Conservation (phyloP, 2,329 filamentous ascomycete species). For the Rhynchosporium graminicola region DNA sequence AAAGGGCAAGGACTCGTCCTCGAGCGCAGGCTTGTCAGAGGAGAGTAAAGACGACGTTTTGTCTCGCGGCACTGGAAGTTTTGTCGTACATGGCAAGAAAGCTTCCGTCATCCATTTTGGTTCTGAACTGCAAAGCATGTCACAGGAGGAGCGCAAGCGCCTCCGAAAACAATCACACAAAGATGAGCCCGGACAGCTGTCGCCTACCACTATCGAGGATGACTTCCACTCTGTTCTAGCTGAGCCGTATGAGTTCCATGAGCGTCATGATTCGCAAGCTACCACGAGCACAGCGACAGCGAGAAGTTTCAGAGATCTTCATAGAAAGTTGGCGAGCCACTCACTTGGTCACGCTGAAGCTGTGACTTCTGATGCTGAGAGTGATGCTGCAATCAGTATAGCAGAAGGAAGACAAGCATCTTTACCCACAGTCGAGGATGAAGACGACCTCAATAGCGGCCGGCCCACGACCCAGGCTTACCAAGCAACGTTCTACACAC, state of each 20-base stretch:
- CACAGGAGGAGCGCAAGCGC: slow-evolving; percentile 70
- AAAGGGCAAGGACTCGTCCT: slow-evolving; percentile 73
- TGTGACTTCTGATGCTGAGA: slow-evolving; percentile 48
- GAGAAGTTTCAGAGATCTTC: slow-evolving; percentile 63
- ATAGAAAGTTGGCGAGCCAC: slow-evolving; percentile 59
- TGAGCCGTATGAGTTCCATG: slow-evolving; percentile 44
- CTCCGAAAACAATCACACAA: slow-evolving; percentile 56
- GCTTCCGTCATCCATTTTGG: slow-evolving; percentile 97
- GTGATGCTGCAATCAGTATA: slow-evolving; percentile 60
- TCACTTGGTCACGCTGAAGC: slow-evolving; percentile 43
- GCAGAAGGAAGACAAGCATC: slow-evolving; percentile 60
- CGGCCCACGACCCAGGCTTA: slow-evolving; percentile 26
- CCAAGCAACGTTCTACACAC: slow-evolving; percentile 39
- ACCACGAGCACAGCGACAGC: slow-evolving; percentile 69
- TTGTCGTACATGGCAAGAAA: slow-evolving; percentile 97
- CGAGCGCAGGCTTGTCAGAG: slow-evolving; percentile 52
- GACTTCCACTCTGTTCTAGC: slow-evolving; percentile 57
- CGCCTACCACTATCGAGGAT: slow-evolving; percentile 39
- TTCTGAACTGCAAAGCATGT: slow-evolving; percentile 80
- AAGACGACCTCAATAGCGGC: slow-evolving; percentile 28
- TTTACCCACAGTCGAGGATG: slow-evolving; percentile 51
- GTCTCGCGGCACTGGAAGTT: slow-evolving; percentile 78
- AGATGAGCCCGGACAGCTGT: slow-evolving; percentile 40
- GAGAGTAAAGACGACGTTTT: slow-evolving; percentile 64
- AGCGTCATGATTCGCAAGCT: slow-evolving; percentile 61